Conservation (phyloP, 1,139 yeast species). For the Lodderomyces metapsilosis region DNA sequence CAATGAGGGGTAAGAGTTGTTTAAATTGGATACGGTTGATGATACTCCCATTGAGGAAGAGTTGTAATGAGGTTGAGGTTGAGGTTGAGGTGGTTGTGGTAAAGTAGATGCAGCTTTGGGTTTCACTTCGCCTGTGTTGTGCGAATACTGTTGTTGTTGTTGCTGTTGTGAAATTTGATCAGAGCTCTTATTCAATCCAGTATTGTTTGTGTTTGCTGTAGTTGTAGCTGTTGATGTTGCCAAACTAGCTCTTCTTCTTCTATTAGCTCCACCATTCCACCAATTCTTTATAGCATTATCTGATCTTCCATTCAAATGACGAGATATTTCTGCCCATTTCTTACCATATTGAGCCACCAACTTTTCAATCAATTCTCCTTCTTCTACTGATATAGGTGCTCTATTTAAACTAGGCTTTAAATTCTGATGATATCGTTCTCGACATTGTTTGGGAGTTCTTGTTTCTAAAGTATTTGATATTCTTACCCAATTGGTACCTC, state of each 20-base stretch:
- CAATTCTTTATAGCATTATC: slow-evolving; percentile 93
- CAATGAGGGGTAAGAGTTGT: not conserved
- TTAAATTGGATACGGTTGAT: slow-evolving; percentile 1
- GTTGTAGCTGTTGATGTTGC: slow-evolving; percentile 5
- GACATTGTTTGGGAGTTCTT: slow-evolving; percentile 87
- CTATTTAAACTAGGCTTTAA: slow-evolving; percentile 81
- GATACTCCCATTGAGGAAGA: not conserved
- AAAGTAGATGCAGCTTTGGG: slow-evolving; percentile 7
- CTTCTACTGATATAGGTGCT: slow-evolving; percentile 80
- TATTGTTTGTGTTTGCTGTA: not conserved
- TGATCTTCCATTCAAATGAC: slow-evolving; percentile 81
- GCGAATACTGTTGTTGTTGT: not conserved
- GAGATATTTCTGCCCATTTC: slow-evolving; percentile 92
- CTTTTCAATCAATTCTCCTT: slow-evolving; percentile 77
- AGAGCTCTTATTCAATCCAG: slow-evolving; percentile 1
- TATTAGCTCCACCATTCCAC: slow-evolving; percentile 94
- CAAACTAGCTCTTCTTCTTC: slow-evolving; percentile 57
- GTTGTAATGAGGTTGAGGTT: slow-evolving; percentile 6
- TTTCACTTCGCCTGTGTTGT: not conserved
- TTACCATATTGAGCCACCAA: slow-evolving; percentile 80
- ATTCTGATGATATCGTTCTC: slow-evolving; percentile 91
- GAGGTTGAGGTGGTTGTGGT: slow-evolving; percentile 13
- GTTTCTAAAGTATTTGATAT: slow-evolving; percentile 72
- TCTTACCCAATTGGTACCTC: slow-evolving; percentile 91
- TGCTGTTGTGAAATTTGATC: not conserved